These are phyloP conservation scores for Metschnikowia picachoensis DNA, from an alignment of 805 yeast genomes.

Conservation along the genomic window DNA sequence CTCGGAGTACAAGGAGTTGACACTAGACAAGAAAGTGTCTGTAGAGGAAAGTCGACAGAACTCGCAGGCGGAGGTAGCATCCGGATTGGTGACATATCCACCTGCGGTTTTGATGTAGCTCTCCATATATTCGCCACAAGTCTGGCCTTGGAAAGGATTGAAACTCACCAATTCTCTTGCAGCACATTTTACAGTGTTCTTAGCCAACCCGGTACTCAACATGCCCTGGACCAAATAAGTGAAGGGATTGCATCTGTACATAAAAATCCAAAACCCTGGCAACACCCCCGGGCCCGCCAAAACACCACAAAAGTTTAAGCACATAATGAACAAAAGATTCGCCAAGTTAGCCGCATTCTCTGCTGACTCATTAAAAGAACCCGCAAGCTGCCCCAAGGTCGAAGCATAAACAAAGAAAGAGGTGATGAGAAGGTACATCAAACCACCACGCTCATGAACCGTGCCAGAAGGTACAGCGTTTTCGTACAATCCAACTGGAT, in stretches of 20 bases:
- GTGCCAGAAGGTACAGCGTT: constrained; percentile 15
- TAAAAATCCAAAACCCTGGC: constrained; percentile 84
- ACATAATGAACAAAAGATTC: constrained; percentile 23
- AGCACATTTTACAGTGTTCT: constrained; percentile 48
- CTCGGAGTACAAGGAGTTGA: constrained; percentile 42
- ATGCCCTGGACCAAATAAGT: constrained; percentile 49
- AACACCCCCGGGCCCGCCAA: constrained; percentile 50
- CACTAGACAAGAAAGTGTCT: constrained; percentile 51
- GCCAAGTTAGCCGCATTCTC: constrained; percentile 27
- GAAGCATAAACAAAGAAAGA: constrained; percentile 20
- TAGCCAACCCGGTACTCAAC: constrained; percentile 43
- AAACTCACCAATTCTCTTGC: constrained; percentile 25
- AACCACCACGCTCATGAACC: constrained; percentile 32
- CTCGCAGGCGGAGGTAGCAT: constrained; percentile 52
- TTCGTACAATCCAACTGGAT: constrained; percentile 34
- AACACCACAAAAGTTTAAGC: constrained; percentile 74
- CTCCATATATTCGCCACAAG: constrained; percentile 57
- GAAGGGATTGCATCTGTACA: constrained; percentile 71
- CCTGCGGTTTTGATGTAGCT: constrained; percentile 36
- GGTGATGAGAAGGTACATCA: constrained; percentile 31
- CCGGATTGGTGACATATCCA: constrained; percentile 59
- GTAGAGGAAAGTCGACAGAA: constrained; percentile 59
- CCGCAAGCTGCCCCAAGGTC: constrained; percentile 23
- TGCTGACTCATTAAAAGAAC: constrained; percentile 21
- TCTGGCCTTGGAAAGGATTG: constrained; percentile 49